A percentile compares a stretch with the other conserved stretches of the same genome.
Conservation (phyloP, 1,284 basidiomycete species). For the Rhodotorula sp. region DNA sequence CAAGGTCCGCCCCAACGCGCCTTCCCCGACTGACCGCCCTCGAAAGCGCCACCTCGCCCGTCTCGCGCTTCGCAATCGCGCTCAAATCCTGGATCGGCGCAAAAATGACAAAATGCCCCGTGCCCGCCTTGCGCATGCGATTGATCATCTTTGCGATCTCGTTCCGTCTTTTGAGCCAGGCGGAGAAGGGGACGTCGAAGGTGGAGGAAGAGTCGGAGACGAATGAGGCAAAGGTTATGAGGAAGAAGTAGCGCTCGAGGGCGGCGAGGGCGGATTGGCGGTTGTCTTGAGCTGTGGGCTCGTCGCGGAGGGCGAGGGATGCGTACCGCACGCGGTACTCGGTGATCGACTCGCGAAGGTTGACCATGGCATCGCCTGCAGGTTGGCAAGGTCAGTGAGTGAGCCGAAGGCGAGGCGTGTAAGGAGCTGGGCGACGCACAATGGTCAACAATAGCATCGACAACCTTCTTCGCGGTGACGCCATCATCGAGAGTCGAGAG, state of each 20-base stretch:
- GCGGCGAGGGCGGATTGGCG: slow-evolving; percentile 53
- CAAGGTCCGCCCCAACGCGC: slow-evolving; percentile 73
- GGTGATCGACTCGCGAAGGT: slow-evolving; percentile 84
- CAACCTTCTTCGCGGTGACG: slow-evolving; percentile 72
- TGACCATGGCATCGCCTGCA: slow-evolving; percentile 77
- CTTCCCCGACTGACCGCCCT: slow-evolving; percentile 59
- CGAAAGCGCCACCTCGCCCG: background rate
- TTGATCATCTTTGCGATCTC: slow-evolving; percentile 87
- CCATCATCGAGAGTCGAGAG: slow-evolving; percentile 85
- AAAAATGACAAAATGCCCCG: slow-evolving; percentile 72
- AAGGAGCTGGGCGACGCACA: slow-evolving; percentile 57
- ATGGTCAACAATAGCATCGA: slow-evolving; percentile 82
- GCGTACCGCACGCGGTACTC: slow-evolving; percentile 79
- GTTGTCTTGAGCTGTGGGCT: slow-evolving; percentile 47
- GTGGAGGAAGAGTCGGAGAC: slow-evolving; percentile 51
- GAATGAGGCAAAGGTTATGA: slow-evolving; percentile 90
- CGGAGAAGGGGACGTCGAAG: slow-evolving; percentile 57
- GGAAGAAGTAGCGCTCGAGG: slow-evolving; percentile 73
- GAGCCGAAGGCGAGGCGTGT: background rate
- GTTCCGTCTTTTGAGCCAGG: slow-evolving; percentile 61
- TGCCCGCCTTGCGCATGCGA: slow-evolving; percentile 74
- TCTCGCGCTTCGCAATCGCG: slow-evolving; percentile 51
- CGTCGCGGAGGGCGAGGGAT: slow-evolving; percentile 70
- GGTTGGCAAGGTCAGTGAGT: background rate
- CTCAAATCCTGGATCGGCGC: slow-evolving; percentile 84